These are phyloP conservation scores for Neofusicoccum umdonicola DNA, from an alignment of 2,329 filamentous ascomycete genomes.

Conservation along the genomic window DNA sequence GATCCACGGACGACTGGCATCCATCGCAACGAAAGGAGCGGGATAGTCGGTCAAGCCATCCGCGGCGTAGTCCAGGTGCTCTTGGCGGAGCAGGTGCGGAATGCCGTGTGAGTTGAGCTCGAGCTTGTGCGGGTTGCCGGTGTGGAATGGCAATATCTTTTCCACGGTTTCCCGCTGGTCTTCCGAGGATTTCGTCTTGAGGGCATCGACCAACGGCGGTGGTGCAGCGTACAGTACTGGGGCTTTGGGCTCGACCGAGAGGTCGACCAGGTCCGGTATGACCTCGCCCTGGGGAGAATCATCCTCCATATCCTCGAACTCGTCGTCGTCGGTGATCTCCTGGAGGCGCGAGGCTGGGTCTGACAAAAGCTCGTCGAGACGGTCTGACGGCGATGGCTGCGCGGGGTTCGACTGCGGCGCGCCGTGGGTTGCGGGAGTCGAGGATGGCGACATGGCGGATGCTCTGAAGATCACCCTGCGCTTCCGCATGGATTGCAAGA, in stretches of 20 bases:
- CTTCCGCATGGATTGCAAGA: constrained; percentile 15
- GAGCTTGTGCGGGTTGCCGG: constrained; percentile 50
- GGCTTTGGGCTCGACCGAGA: constrained; percentile 25
- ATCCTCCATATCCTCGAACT: constrained; percentile 37
- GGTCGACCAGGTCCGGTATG: constrained; percentile 8
- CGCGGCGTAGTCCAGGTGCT: constrained; percentile 61
- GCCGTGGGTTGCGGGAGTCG: not conserved
- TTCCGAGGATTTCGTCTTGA: constrained; percentile 66
- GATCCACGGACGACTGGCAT: constrained; percentile 90
- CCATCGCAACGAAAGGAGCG: constrained; percentile 66
- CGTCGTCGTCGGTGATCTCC: constrained; percentile 36
- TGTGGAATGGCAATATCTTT: constrained; percentile 67
- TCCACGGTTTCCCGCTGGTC: constrained; percentile 68
- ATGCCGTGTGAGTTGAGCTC: constrained; percentile 69
- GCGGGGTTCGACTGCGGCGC: constrained; percentile 23
- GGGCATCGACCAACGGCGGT: constrained; percentile 61
- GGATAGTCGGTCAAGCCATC: constrained; percentile 61
- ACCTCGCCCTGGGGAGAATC: constrained; percentile 4
- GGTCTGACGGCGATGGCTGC: constrained; percentile 17
- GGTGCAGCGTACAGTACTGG: constrained; percentile 30
- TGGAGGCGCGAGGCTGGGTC: constrained; percentile 27
- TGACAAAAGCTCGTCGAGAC: constrained; percentile 12
- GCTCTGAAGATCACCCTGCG: constrained; percentile 12
- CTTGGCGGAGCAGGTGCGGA: constrained; percentile 66
- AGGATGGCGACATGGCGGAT: not conserved